Percentiles rank a stretch among this genome's conserved stretches.
phyloP scores from a whole-genome alignment of 805 yeast species.

The Candida succiphila region DNA sequence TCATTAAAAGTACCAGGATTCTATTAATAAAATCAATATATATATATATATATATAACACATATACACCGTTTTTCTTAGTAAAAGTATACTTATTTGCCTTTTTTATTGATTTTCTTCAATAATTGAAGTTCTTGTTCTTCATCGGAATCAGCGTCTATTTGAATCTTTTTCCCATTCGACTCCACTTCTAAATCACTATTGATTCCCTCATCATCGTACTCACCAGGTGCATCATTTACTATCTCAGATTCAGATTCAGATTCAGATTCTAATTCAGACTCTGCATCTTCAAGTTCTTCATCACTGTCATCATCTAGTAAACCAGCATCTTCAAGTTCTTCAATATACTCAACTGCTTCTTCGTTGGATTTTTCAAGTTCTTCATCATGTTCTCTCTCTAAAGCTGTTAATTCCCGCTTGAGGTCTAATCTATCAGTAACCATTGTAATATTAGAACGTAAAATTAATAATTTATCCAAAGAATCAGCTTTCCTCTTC shows the following conservation, averaged over 20 bases:
- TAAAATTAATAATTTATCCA: constrained; percentile 41
- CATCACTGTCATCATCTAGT: constrained; percentile 16
- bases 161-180: constrained; percentile 5
- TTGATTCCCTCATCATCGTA: constrained; percentile 37
- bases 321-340: constrained; percentile 47
- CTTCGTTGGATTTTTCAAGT: constrained; percentile 25
- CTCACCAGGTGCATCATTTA: constrained; percentile 13
- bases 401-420: constrained; percentile 24
- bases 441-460: constrained; percentile 40
- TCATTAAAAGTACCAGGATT: too few species aligned
- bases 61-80: too few species aligned
- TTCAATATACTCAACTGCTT: constrained; percentile 63
- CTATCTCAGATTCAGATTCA: constrained; percentile 12
- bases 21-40: too few species aligned
- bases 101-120: too few species aligned
- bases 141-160: constrained; percentile 9
- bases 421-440: constrained; percentile 31
- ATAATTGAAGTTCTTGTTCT: constrained; percentile 5
- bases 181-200: constrained; percentile 29
- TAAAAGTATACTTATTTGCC: too few species aligned
- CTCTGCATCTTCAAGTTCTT: constrained; percentile 14
- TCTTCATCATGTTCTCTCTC: constrained; percentile 16
- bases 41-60: too few species aligned
- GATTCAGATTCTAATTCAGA: constrained; percentile 9
- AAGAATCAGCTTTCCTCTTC: constrained; percentile 35